These are phyloP conservation scores for Termitomyces sp. DNA, from an alignment of 768 basidiomycete species.

Conservation along the genomic window DNA sequence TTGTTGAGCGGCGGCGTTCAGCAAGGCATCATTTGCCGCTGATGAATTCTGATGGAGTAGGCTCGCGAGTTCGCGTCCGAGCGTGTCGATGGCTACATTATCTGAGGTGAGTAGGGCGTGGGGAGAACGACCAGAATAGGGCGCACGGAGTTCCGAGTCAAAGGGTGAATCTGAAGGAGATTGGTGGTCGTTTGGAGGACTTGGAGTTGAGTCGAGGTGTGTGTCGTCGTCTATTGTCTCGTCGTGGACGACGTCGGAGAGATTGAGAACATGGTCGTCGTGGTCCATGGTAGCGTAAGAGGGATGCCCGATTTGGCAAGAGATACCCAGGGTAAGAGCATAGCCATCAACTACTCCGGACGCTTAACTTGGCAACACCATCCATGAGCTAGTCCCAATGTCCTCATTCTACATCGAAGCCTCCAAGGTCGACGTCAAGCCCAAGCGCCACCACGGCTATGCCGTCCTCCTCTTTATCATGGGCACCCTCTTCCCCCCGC, in stretches of 20 bases:
- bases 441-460: slow-evolving; percentile 79
- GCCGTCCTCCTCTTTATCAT: slow-evolving; percentile 77
- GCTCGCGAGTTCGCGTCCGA: slow-evolving; percentile 75
- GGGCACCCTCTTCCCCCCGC: slow-evolving; percentile 88
- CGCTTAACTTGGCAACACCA: not conserved
- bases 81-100: slow-evolving; percentile 64
- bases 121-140: slow-evolving; percentile 29
- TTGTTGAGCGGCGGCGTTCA: slow-evolving; percentile 68
- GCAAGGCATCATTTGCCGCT: slow-evolving; percentile 59
- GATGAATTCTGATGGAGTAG: slow-evolving; percentile 74
- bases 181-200: slow-evolving; percentile 26
- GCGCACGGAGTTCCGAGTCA: slow-evolving; percentile 34
- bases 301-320: slow-evolving; percentile 14
- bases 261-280: slow-evolving; percentile 66
- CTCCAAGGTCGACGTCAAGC: slow-evolving; percentile 58
- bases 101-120: slow-evolving; percentile 38
- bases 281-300: slow-evolving; percentile 37
- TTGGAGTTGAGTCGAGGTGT: slow-evolving; percentile 26
- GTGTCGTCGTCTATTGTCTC: slow-evolving; percentile 64
- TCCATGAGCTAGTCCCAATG: slow-evolving; percentile 1
- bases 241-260: slow-evolving; percentile 85
- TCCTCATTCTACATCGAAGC: slow-evolving; percentile 32
- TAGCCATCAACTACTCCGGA: not conserved
- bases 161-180: slow-evolving; percentile 26
- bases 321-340: slow-evolving; percentile 15